These are phyloP conservation scores for Aspergillus sp. DNA, from an alignment of 2,329 filamentous ascomycete genomes.

Conservation along the genomic window DNA sequence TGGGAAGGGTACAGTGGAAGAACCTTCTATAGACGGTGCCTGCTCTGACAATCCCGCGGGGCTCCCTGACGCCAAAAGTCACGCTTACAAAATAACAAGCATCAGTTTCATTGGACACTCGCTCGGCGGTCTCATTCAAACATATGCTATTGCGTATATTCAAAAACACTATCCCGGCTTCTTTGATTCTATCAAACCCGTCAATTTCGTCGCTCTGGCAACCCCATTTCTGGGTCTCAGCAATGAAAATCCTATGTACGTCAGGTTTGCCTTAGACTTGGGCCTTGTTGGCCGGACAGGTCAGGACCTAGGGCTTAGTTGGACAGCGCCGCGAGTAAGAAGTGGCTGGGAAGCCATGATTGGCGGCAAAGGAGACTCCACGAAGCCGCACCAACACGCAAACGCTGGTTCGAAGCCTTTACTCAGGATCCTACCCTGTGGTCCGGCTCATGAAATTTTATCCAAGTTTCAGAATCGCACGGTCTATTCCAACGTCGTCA, in stretches of 20 bases:
- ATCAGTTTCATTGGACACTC: constrained; percentile 96
- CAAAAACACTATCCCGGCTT: constrained; percentile 93
- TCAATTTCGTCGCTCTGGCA: constrained; percentile 88
- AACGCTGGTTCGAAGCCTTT: constrained; percentile 86
- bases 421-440: constrained; percentile 83
- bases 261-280: constrained; percentile 95
- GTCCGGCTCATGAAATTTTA: constrained; percentile 82
- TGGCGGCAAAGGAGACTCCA: constrained; percentile 66
- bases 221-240: constrained; percentile 87
- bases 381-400: constrained; percentile 54
- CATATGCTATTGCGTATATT: constrained; percentile 93
- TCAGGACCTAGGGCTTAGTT: constrained; percentile 90
- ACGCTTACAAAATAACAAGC: constrained; percentile 80
- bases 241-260: constrained; percentile 96
- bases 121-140: constrained; percentile 84
- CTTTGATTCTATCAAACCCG: constrained; percentile 78
- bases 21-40: constrained; percentile 34
- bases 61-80: constrained; percentile 45
- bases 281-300: constrained; percentile 94
- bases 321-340: constrained; percentile 81
- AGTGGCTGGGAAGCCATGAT: constrained; percentile 89
- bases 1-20: constrained; percentile 31
- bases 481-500: constrained; percentile 94
- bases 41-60: constrained; percentile 39
- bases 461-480: constrained; percentile 88